Base-by-base conservation (phyloP, 1,284 basidiomycete species). In the Crepidotus sp. region DNA sequence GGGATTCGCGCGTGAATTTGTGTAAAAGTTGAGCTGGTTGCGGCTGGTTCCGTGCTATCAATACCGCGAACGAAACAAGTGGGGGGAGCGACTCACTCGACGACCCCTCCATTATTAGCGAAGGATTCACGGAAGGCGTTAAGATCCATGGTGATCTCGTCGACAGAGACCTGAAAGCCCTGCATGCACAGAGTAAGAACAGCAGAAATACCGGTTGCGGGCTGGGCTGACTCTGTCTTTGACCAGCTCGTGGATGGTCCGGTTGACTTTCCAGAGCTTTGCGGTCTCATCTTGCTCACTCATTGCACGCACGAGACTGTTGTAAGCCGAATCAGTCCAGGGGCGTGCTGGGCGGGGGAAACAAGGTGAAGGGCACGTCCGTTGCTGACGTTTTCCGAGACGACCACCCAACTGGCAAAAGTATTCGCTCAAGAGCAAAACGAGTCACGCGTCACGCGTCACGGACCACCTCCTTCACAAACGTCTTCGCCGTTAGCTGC, bases 161-260 rank as follows among this genome's bases (percentile, higher is more conserved):
- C 88, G 60, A 93, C 84, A 6, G 90, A 78, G 21, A 96, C 91
- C 65, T 81, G 77, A 64, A 86, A 95, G 45, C 88, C 90, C 87
- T 90, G 58, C 30, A 55, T 49, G 44, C 33, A 27, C 33, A 27
- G 35, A 49, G 35, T 53, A 36, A 42, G 40, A 51, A 55, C 46
- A 34, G 46, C 52, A 46, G 55, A 50, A 46, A 50, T 52, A 40
- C 47, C 40, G 54, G 54, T 57, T 48, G 40, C 44, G 34, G 36
- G 31, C 49, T 21, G 38, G 34, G 63, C 76, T 66, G 54, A 86
- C 83, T 68, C 94, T 78, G 64, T 98, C 96, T 59, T 84, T 80
- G 49, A 95, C 89, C 46, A 99, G 81, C 68, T 99, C 96, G 64
- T 98, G 93, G 42, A 97, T 88, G 32, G 96, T 98, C 58, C 90